Evolutionary conservation across 768 basidiomycete species (phyloP), one percentile per base, ranked within the genome.

Genomic region (Xerocomus brunneocitrinus): DNA sequence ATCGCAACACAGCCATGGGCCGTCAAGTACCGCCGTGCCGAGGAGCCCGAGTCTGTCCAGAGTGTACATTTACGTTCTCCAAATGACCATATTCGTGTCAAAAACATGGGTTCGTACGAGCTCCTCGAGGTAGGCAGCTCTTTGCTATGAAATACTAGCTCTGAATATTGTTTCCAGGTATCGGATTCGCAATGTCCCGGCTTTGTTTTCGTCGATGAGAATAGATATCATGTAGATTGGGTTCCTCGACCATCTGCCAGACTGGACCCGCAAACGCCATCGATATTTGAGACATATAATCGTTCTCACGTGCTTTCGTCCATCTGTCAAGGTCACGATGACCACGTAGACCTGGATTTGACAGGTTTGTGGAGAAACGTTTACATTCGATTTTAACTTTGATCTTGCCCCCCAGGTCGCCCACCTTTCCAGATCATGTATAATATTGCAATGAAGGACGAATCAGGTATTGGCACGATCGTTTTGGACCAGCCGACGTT

Each of bases 341-440:
- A 85, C 55, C 82, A 91, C 62, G 88, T 93, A 47, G 90, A 92
- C 56, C 75, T 98, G n/a, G 84, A 87, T 19, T 73, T 98, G 43
- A 79, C 78, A 49, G 91, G 91, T 87, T 51, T 34, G 75, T 63
- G 19, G 14, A 40, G 38, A 34, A 28, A 42, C 8, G 3, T 49
- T 30, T 27, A n/a, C 1, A 9, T 41, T n/a, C 35, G 2, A 28
- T 44, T 38, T 28, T 38, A 16, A 38, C 24, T 48, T 40, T 28
- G 32, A 55, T 46, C 13, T 25, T 45, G 44, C 31, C 9, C 14
- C 12, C 31, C 61, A 89, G 94, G 94, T 47, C 83, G 85, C 22
- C 85, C 91, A n/a, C 94, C 94, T 0, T 98, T 95, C 80, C 87
- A 95, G 66, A 84, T 95, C 57, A 86, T 82, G 79, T 97, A 95